These are phyloP conservation scores for Talaromyces liani DNA, from an alignment of 495 filamentous ascomycete genomes.

Conservation along the genomic window DNA sequence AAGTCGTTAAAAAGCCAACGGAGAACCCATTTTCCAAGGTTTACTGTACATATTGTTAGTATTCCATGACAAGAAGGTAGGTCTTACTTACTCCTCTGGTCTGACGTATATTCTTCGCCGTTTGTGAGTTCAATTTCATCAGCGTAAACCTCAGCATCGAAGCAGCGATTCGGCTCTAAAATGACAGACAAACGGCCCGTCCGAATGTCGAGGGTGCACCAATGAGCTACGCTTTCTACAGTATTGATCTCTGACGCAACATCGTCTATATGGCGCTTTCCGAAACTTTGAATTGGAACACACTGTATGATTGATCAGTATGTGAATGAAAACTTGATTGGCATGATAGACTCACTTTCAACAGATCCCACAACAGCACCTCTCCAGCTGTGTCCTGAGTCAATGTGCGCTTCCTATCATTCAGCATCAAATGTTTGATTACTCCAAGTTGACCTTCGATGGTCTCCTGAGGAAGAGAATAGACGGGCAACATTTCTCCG, in stretches of 20 bases:
- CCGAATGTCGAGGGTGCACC: conserved; percentile 90
- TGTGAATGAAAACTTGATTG: conserved; percentile 8
- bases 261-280: conserved; percentile 88
- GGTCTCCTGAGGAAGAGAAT: conserved; percentile 71
- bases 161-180: conserved; percentile 90
- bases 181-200: conserved; percentile 87
- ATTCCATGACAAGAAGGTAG: not conserved
- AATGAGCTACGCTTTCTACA: conserved; percentile 79
- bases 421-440: conserved; percentile 87
- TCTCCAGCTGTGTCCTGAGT: conserved; percentile 94
- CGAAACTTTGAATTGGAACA: conserved; percentile 75
- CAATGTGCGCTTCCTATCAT: conserved; percentile 80
- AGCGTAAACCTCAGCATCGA: conserved; percentile 95
- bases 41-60: conserved; percentile 51
- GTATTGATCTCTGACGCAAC: conserved; percentile 85
- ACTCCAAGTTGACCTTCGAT: conserved; percentile 94
- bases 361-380: conserved; percentile 91
- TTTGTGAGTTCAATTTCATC: conserved; percentile 74
- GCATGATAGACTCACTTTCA: conserved; percentile 49
- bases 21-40: conserved; percentile 94
- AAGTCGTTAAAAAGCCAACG: conserved; percentile 86
- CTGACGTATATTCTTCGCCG: conserved; percentile 72
- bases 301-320: conserved; percentile 45
- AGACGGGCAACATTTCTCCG: conserved; percentile 54
- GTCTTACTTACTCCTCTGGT: conserved; percentile 75